Evolutionary conservation across 1,284 basidiomycete species (phyloP).

Genomic region (Sanghuangporus sanghuang): DNA sequence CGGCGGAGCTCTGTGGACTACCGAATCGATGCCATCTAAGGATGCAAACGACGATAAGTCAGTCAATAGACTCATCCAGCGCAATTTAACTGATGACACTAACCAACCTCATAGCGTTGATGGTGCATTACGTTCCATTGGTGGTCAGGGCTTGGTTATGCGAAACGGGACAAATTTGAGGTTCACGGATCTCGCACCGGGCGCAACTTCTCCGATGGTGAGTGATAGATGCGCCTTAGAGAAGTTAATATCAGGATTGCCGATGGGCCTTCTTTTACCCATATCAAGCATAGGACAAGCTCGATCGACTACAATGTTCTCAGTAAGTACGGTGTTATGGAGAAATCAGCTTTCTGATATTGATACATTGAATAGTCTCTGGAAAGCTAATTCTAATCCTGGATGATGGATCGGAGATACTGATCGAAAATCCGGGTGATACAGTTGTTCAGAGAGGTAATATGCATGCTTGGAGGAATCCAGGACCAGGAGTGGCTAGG

Average conservation of each 20-base stretch:
- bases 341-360: neutral
- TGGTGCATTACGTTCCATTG: slow-evolving; percentile 40
- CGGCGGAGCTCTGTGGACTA: slow-evolving; percentile 41
- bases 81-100: neutral
- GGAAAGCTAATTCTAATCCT: slow-evolving; percentile 50
- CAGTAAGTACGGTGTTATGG: slow-evolving; percentile 30
- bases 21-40: slow-evolving; percentile 44
- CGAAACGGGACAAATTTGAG: slow-evolving; percentile 43
- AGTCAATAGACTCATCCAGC: neutral
- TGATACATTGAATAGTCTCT: slow-evolving; percentile 33
- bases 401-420: slow-evolving; percentile 53
- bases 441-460: slow-evolving; percentile 53
- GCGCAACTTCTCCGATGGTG: slow-evolving; percentile 46
- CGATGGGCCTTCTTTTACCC: neutral
- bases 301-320: slow-evolving; percentile 61
- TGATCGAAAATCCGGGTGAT: slow-evolving; percentile 51
- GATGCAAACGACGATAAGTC: slow-evolving; percentile 43
- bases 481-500: slow-evolving; percentile 44
- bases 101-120: slow-evolving; percentile 37
- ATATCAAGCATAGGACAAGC: slow-evolving; percentile 36
- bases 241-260: neutral
- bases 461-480: slow-evolving; percentile 59
- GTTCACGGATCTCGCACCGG: slow-evolving; percentile 55
- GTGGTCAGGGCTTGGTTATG: slow-evolving; percentile 38
- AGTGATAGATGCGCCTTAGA: slow-evolving; percentile 21